Evolutionary conservation across 441 rosid species (phyloP).

Genomic region (Lepidium campestre): DNA sequence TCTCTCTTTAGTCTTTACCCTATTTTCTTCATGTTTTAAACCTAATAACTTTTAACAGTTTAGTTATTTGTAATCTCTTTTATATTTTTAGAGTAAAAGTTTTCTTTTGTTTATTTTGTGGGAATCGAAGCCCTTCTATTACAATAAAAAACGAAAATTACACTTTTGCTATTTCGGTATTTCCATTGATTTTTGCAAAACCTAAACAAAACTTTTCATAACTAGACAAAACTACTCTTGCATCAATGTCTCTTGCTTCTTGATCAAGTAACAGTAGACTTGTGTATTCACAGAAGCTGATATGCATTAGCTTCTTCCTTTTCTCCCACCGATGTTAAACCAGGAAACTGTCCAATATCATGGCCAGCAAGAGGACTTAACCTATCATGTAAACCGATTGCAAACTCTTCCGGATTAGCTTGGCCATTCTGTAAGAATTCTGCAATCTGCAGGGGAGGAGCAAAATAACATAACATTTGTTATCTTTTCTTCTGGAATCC

Average conservation of each 20-base stretch:
- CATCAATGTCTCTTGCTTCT: conserved; percentile 9
- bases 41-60: no score
- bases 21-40: no score
- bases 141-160: not conserved
- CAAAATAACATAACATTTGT: not conserved
- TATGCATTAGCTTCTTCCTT: conserved; percentile 25
- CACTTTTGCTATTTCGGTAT: not conserved
- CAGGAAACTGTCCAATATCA: conserved; percentile 79
- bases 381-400: conserved; percentile 55
- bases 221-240: not conserved
- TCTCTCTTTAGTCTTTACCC: no score
- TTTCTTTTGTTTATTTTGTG: not conserved
- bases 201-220: not conserved
- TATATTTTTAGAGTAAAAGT: not conserved
- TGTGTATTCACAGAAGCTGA: conserved; percentile 28
- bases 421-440: conserved; percentile 53
- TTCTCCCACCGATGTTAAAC: conserved; percentile 32
- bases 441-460: conserved; percentile 46
- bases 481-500: not conserved
- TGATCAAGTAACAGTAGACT: not conserved
- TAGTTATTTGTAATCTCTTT: no score
- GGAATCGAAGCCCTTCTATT: not conserved
- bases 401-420: conserved; percentile 50
- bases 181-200: not conserved
- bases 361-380: conserved; percentile 48